Percentiles rank a stretch among this genome's conserved stretches.
Conservation (phyloP, 2,329 filamentous ascomycete genomes). For the Aureobasidium vineae region DNA sequence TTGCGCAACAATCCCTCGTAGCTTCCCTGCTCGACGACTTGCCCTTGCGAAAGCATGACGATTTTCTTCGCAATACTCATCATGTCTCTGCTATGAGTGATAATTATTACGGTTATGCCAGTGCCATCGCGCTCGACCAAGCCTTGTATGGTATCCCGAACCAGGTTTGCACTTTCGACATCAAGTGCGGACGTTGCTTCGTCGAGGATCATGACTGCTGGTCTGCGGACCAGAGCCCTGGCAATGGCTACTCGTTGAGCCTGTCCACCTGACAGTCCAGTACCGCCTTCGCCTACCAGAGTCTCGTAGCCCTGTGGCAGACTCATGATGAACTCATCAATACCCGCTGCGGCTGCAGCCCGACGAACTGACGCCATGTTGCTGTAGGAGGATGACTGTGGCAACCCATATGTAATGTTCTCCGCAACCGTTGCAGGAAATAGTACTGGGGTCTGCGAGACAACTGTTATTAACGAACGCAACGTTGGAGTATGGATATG, state of each 20-base stretch:
- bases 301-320: constrained; percentile 72
- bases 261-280: constrained; percentile 75
- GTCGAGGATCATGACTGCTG: constrained; percentile 74
- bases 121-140: constrained; percentile 46
- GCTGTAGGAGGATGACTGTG: constrained; percentile 54
- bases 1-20: constrained; percentile 59
- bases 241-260: constrained; percentile 79
- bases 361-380: constrained; percentile 47
- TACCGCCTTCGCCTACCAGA: constrained; percentile 71
- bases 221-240: constrained; percentile 68
- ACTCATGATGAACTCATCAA: constrained; percentile 73
- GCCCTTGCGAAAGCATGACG: constrained; percentile 67
- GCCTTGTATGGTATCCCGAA: constrained; percentile 61
- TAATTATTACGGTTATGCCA: constrained; percentile 69
- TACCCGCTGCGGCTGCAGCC: constrained; percentile 58
- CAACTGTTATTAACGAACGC: constrained; percentile 62
- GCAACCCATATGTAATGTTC: constrained; percentile 80
- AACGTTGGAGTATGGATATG: constrained; percentile 61
- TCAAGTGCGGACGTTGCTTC: constrained; percentile 85
- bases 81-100: constrained; percentile 82
- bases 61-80: constrained; percentile 76
- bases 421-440: constrained; percentile 74
- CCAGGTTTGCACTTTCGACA: constrained; percentile 60
- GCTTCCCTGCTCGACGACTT: constrained; percentile 63
- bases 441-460: constrained; percentile 68